A percentile compares a stretch with the other conserved stretches of the same genome.
phyloP scores from a whole-genome alignment of 2,329 filamentous ascomycete species.

The Pyrenochaeta sp. region DNA sequence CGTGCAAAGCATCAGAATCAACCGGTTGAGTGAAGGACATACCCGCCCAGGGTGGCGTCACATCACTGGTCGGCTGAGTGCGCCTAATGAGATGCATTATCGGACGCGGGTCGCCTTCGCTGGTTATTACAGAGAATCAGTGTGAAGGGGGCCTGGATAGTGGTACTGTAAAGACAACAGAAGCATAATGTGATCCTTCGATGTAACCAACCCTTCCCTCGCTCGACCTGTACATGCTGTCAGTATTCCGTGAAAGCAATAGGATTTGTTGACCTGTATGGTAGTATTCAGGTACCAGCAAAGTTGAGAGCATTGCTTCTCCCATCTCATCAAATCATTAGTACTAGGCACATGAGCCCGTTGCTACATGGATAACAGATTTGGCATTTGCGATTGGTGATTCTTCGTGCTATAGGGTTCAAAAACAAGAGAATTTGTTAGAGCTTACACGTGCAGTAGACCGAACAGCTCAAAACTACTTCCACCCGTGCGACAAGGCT shows the following conservation, averaged over 20 bases:
- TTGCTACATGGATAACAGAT: neutral
- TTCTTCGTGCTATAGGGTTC: neutral
- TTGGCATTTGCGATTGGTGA: neutral
- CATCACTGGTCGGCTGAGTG: constrained; percentile 25
- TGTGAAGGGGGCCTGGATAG: neutral
- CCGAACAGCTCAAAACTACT: neutral
- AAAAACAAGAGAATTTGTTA: neutral
- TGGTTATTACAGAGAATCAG: neutral
- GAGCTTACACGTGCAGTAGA: neutral
- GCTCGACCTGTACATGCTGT: neutral
- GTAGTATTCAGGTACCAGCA: neutral
- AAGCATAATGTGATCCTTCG: neutral
- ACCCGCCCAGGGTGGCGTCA: constrained; percentile 35
- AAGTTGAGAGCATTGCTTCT: neutral
- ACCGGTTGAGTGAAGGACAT: constrained; percentile 31
- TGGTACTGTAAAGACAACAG: neutral
- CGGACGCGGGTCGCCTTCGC: neutral
- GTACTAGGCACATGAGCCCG: neutral
- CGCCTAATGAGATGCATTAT: constrained; percentile 27
- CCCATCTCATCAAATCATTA: neutral
- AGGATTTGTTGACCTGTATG: no score
- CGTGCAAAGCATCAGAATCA: constrained; percentile 34
- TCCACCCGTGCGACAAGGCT: neutral
- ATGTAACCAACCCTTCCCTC: neutral
- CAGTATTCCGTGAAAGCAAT: neutral